Evolutionary conservation across 2,329 filamentous ascomycete species (phyloP).

Genomic region (Kalmusia sp.): DNA sequence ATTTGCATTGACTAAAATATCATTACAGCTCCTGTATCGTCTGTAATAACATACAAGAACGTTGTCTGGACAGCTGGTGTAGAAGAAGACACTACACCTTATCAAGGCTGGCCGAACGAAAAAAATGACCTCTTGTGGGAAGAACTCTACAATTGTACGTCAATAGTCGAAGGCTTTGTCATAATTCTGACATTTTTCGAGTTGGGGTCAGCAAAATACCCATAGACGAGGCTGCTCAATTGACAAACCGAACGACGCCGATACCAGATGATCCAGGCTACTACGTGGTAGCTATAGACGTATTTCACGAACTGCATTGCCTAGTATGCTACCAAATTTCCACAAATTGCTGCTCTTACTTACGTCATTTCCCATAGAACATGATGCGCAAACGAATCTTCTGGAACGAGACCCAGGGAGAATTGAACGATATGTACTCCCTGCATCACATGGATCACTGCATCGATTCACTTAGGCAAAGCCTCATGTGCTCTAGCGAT

Average conservation of each 20-base stretch:
- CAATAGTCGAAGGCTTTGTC: too few species aligned
- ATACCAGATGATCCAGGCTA: not conserved
- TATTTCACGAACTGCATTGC: conserved; percentile 8
- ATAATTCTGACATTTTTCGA: not conserved
- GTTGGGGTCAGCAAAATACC: conserved; percentile 1
- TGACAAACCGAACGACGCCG: conserved; percentile 5
- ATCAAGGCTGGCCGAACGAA: not conserved
- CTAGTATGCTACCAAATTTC: not conserved
- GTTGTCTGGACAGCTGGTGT: not conserved
- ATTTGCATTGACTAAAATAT: not conserved
- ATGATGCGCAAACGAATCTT: not conserved
- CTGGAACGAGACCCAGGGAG: not conserved
- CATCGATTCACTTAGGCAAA: conserved; percentile 9
- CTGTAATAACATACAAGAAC: not conserved
- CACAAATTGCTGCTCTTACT: too few species aligned
- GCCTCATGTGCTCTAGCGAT: conserved; percentile 9
- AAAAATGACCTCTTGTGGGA: not conserved
- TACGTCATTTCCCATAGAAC: too few species aligned
- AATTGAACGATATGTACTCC: not conserved
- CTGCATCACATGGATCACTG: conserved; percentile 7
- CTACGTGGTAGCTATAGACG: not conserved
- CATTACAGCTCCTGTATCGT: not conserved
- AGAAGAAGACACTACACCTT: not conserved
- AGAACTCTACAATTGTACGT: not conserved
- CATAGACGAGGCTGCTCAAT: not conserved